phyloP scores from a whole-genome alignment of 129 eudicot species.

The Lactuca sativa region DNA sequence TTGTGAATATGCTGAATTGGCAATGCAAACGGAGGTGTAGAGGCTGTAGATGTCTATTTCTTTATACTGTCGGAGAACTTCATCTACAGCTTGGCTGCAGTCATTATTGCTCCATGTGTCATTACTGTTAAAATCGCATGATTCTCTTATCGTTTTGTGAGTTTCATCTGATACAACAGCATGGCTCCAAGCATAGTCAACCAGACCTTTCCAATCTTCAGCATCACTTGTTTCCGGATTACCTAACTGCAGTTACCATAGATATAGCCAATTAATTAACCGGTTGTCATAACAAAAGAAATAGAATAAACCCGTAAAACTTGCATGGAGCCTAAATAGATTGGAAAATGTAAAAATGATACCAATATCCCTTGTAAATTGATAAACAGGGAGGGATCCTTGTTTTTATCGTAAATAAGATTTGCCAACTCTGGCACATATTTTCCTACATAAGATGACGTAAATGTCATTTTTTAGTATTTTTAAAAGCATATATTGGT shows the following conservation, averaged over 20 bases:
- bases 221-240: slow-evolving; percentile 92
- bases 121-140: slow-evolving; percentile 79
- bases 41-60: slow-evolving; percentile 91
- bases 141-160: slow-evolving; percentile 60
- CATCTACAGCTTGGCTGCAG: slow-evolving; percentile 62
- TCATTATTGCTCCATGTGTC: slow-evolving; percentile 64
- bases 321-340: not conserved
- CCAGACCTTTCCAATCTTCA: slow-evolving; percentile 88
- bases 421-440: slow-evolving; percentile 82
- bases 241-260: slow-evolving; percentile 53
- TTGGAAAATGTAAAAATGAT: slow-evolving; percentile 14
- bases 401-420: slow-evolving; percentile 70
- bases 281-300: not conserved
- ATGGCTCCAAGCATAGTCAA: slow-evolving; percentile 98
- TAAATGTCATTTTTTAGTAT: not conserved
- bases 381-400: slow-evolving; percentile 53
- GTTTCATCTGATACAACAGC: slow-evolving; percentile 97
- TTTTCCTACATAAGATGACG: slow-evolving; percentile 47
- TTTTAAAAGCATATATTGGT: slow-evolving; percentile 4
- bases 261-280: not conserved
- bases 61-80: slow-evolving; percentile 65
- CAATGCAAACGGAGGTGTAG: slow-evolving; percentile 75
- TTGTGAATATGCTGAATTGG: slow-evolving; percentile 49
- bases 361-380: slow-evolving; percentile 89
- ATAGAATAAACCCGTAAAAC: not conserved